Conservation (phyloP, 2,329 filamentous ascomycete genomes). For the Teratosphaeria nubilosa region DNA sequence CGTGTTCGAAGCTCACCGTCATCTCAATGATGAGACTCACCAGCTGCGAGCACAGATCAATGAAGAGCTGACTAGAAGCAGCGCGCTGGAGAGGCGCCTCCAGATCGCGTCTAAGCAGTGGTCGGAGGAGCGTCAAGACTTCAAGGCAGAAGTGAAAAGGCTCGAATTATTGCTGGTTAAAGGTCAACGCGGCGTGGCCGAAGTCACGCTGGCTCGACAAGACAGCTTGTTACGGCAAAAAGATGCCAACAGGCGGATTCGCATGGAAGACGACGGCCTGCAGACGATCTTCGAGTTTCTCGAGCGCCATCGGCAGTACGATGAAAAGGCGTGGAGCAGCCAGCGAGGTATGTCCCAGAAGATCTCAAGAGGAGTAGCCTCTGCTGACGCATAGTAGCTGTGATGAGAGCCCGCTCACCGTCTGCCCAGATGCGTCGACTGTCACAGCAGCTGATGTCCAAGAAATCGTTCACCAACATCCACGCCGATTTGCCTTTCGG, state of each 20-base stretch:
- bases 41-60: constrained; percentile 19
- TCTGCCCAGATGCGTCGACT: constrained; percentile 30
- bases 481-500: constrained; percentile 25
- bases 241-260: constrained; percentile 9
- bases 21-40: constrained; percentile 27
- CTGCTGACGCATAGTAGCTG: constrained; percentile 17
- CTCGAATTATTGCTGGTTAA: constrained; percentile 35
- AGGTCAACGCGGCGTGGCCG: constrained; percentile 30
- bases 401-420: constrained; percentile 24
- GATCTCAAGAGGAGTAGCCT: too few relatives aligned
- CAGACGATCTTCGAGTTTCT: constrained; percentile 26
- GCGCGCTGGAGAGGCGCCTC: constrained; percentile 13
- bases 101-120: constrained; percentile 24
- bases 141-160: constrained; percentile 33
- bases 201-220: constrained; percentile 32
- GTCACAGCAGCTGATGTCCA: constrained; percentile 30
- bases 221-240: constrained; percentile 28
- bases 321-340: constrained; percentile 17
- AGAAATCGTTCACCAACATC: constrained; percentile 21
- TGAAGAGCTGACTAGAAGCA: constrained; percentile 16
- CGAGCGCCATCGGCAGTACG: constrained; percentile 15
- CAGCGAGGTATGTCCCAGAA: constrained; percentile 20
- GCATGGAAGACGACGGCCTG: constrained; percentile 11
- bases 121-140: constrained; percentile 25
- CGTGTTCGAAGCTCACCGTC: constrained; percentile 34